Evolutionary conservation across 2,329 filamentous ascomycete genomes (phyloP).

Genomic region (Chlorencoelia australis): DNA sequence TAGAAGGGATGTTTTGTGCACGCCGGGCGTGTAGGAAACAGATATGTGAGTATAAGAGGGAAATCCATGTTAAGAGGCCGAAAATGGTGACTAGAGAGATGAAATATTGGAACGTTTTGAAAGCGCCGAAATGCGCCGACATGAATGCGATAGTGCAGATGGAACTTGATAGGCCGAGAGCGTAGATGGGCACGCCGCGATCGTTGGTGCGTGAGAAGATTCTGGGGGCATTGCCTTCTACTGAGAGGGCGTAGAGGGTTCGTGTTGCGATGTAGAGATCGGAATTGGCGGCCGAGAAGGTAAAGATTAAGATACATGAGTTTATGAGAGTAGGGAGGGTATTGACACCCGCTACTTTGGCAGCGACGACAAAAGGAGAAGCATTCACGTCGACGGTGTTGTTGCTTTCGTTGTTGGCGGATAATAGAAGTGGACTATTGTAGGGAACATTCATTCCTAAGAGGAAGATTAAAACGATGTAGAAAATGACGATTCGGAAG

Average conservation of each 20-base stretch:
- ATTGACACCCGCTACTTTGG: constrained; percentile 53
- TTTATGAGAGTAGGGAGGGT: constrained; percentile 59
- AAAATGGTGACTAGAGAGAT: constrained; percentile 47
- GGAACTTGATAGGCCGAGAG: constrained; percentile 33
- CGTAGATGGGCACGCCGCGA: constrained; percentile 40
- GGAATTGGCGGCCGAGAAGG: constrained; percentile 51
- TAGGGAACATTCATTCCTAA: constrained; percentile 55
- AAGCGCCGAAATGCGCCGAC: constrained; percentile 47
- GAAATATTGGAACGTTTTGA: constrained; percentile 60
- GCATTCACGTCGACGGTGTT: constrained; percentile 37
- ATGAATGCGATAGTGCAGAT: constrained; percentile 60
- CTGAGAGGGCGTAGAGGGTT: constrained; percentile 58
- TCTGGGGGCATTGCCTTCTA: constrained; percentile 53
- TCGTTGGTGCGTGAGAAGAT: constrained; percentile 47
- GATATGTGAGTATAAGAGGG: constrained; percentile 58
- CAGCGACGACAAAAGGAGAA: constrained; percentile 45
- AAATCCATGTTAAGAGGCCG: constrained; percentile 27
- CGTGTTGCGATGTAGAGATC: constrained; percentile 57
- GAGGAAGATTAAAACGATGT: constrained; percentile 50
- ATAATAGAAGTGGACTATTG: constrained; percentile 28
- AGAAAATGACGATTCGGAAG: constrained; percentile 53
- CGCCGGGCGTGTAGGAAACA: constrained; percentile 52
- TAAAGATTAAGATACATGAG: constrained; percentile 55
- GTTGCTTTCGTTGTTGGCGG: constrained; percentile 38
- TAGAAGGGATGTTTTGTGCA: constrained; percentile 47